A percentile compares a stretch with the other conserved stretches of the same genome.
phyloP scores from a whole-genome alignment of 805 yeast species.

The Starmerella floris region DNA sequence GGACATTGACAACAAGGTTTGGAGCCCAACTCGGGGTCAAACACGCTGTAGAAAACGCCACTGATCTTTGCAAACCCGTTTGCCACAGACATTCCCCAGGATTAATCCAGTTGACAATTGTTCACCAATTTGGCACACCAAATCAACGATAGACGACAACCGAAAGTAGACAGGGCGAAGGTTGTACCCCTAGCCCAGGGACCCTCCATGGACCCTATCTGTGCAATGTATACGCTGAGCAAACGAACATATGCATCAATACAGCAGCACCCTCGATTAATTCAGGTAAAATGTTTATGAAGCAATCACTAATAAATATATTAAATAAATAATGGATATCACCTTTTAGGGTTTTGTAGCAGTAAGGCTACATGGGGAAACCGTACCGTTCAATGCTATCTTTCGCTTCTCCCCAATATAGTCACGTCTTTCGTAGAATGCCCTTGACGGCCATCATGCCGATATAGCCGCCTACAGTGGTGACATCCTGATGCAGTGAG shows the following conservation, averaged over 20 bases:
- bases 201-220: too few relatives aligned
- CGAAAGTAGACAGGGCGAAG: too few relatives aligned
- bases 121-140: not conserved
- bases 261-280: too few relatives aligned
- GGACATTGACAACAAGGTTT: conserved; percentile 88
- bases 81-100: conserved; percentile 16
- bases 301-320: not conserved
- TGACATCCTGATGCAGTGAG: conserved; percentile 16
- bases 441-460: conserved; percentile 19
- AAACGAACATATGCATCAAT: too few relatives aligned
- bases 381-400: not conserved
- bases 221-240: too few relatives aligned
- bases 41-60: conserved; percentile 78
- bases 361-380: not conserved
- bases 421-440: conserved; percentile 14
- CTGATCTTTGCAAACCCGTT: conserved; percentile 61
- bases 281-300: too few relatives aligned
- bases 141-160: too few relatives aligned
- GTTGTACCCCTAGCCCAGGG: too few relatives aligned
- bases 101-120: too few relatives aligned
- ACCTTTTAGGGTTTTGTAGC: not conserved
- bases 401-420: conserved; percentile 2
- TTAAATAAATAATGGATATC: not conserved
- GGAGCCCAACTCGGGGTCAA: conserved; percentile 93
- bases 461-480: conserved; percentile 21